Conservation (phyloP, 331 rosid genomes). For the Telfairia occidentalis region DNA sequence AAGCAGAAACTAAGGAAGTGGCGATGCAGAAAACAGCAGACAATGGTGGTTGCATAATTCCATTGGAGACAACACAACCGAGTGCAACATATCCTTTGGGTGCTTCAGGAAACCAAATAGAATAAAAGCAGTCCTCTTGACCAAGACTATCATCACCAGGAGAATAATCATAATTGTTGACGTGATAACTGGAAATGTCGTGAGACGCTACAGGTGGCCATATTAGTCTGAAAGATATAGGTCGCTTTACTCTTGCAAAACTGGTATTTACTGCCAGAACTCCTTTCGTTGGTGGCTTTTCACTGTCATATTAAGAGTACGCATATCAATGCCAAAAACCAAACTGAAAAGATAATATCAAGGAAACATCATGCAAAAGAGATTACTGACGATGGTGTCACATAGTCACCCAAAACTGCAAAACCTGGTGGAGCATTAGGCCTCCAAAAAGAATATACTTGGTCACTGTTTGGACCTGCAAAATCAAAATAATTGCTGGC, state of each 20-base stretch:
- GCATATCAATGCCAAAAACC: slow-evolving; percentile 10
- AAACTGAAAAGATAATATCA: not conserved
- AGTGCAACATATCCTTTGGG: slow-evolving; percentile 85
- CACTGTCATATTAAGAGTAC: slow-evolving; percentile 44
- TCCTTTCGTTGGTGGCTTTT: slow-evolving; percentile 87
- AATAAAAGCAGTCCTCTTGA: slow-evolving; percentile 38
- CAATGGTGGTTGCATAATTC: slow-evolving; percentile 55
- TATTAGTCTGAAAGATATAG: slow-evolving; percentile 58
- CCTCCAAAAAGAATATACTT: slow-evolving; percentile 82
- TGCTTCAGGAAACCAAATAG: slow-evolving; percentile 93
- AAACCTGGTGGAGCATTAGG: slow-evolving; percentile 94
- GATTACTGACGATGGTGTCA: slow-evolving; percentile 74
- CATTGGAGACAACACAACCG: slow-evolving; percentile 77
- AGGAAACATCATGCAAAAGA: slow-evolving; percentile 10
- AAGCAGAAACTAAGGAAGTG: slow-evolving; percentile 60
- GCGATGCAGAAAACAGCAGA: slow-evolving; percentile 72
- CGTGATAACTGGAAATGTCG: slow-evolving; percentile 21
- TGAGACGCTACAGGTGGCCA: slow-evolving; percentile 57
- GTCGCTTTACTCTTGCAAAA: slow-evolving; percentile 59
- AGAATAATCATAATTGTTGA: slow-evolving; percentile 21
- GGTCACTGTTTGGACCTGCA: slow-evolving; percentile 60
- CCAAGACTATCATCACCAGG: slow-evolving; percentile 12
- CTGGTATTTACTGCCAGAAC: slow-evolving; percentile 82
- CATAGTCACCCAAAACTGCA: slow-evolving; percentile 84
- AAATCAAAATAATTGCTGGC: slow-evolving; percentile 11